These are phyloP conservation scores for Sanguinoderma infundibulare DNA, from an alignment of 1,284 basidiomycete species.

Conservation along the genomic window DNA sequence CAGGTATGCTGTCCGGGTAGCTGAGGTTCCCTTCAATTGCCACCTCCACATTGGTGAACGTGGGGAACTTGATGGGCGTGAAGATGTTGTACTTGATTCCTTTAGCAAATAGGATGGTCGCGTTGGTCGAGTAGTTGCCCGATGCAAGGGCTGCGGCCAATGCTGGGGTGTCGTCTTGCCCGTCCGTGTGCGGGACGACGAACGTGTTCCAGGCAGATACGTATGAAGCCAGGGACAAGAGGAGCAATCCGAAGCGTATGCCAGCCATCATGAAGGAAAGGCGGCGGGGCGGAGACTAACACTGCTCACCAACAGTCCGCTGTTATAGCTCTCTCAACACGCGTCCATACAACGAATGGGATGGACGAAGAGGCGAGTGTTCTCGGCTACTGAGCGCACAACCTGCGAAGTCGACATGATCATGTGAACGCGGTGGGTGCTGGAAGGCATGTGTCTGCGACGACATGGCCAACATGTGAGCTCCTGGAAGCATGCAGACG, in stretches of 20 bases:
- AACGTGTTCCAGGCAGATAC: constrained; percentile 51
- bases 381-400: neutral
- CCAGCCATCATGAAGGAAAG: neutral
- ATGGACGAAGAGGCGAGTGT: neutral
- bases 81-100: constrained; percentile 64
- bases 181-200: constrained; percentile 51
- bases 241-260: neutral
- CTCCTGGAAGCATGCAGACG: too few species aligned
- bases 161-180: constrained; percentile 55
- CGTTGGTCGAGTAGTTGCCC: constrained; percentile 46
- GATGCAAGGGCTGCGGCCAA: constrained; percentile 45
- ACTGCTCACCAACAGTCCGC: neutral
- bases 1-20: constrained; percentile 56
- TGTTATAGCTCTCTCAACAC: neutral
- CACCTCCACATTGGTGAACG: constrained; percentile 59
- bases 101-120: constrained; percentile 60
- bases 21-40: constrained; percentile 62
- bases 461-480: neutral
- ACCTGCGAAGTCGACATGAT: neutral
- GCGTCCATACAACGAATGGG: neutral
- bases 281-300: neutral
- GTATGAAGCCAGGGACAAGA: constrained; percentile 2
- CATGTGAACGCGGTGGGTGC: neutral
- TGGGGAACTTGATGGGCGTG: constrained; percentile 59
- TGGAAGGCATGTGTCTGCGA: neutral